Evolutionary conservation across 371 early-diverging fungal genomes (phyloP), one percentile per base, ranked within the genome.

Genomic region (Sporodiniella umbellata): DNA sequence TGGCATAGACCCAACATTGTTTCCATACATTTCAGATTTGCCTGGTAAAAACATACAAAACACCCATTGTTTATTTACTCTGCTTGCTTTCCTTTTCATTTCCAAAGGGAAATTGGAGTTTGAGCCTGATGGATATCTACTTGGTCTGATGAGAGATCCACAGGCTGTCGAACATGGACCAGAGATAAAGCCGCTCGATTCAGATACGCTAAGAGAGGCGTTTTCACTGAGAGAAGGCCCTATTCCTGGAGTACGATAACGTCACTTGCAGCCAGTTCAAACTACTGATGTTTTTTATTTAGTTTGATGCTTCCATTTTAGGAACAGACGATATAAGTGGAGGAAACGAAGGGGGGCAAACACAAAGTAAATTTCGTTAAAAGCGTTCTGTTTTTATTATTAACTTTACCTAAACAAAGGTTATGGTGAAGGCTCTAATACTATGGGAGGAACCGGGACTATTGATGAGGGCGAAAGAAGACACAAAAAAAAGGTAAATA

Each of bases 401-500:
- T n/a, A n/a, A n/a, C n/a, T n/a, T n/a, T n/a, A n/a, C n/a, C n/a
- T n/a, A n/a, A n/a, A 22, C 14, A 40, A 48, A 25, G 22, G 15
- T 17, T 14, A 33, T 48, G 53, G 45, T 19, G 78, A 76, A 15
- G 70, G n/a, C n/a, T n/a, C n/a, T n/a, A n/a, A n/a, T n/a, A n/a
- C n/a, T n/a, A n/a, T n/a, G n/a, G n/a, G n/a, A n/a, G n/a, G n/a
- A n/a, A n/a, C n/a, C n/a, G n/a, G n/a, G n/a, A n/a, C 66, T 15
- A 75, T 73, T 17, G 53, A 60, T 8, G 70, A 74, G 15, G 53
- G 75, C 15, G 80, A 83, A 51, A 68, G 70, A 53, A 71, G 54
- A 56, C 83, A 79, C 55, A 83, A 83, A 53, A 83, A 83, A 55
- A 83, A 83, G 83, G 83, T 79, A 69, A 44, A n/a, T n/a, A n/a